Conservation (phyloP, 305 asterid genomes). For the Fraxinus nigra region DNA sequence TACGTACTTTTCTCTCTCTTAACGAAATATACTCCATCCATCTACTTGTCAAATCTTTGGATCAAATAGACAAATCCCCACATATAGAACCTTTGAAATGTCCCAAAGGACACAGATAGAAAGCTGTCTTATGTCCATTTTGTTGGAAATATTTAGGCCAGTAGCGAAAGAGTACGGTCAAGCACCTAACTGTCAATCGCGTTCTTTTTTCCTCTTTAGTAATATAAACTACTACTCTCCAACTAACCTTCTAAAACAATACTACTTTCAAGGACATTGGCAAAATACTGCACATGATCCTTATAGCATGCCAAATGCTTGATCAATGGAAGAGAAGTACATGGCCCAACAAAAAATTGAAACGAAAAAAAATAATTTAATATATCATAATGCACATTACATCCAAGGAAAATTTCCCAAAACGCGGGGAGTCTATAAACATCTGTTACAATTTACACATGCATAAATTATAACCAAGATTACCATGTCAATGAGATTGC, state of each 20-base stretch:
- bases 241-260: background rate
- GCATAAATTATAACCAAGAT: slow-evolving; percentile 8
- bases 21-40: too few relatives aligned
- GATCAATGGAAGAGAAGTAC: background rate
- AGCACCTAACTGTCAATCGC: background rate
- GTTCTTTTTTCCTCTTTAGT: background rate
- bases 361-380: background rate
- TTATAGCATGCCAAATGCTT: background rate
- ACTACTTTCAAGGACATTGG: background rate
- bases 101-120: background rate
- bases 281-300: background rate
- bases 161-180: background rate
- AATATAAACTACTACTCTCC: background rate
- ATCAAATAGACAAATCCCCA: background rate
- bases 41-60: background rate
- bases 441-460: slow-evolving; percentile 5
- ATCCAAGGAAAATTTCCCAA: slow-evolving; percentile 6
- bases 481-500: background rate
- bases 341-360: background rate
- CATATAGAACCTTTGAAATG: background rate
- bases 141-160: background rate
- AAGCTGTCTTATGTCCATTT: background rate
- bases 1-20: too few relatives aligned
- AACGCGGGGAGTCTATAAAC: slow-evolving; percentile 1
- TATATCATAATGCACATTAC: background rate